phyloP scores from a whole-genome alignment of 805 yeast species.

The Myxozyma nipponensis region DNA sequence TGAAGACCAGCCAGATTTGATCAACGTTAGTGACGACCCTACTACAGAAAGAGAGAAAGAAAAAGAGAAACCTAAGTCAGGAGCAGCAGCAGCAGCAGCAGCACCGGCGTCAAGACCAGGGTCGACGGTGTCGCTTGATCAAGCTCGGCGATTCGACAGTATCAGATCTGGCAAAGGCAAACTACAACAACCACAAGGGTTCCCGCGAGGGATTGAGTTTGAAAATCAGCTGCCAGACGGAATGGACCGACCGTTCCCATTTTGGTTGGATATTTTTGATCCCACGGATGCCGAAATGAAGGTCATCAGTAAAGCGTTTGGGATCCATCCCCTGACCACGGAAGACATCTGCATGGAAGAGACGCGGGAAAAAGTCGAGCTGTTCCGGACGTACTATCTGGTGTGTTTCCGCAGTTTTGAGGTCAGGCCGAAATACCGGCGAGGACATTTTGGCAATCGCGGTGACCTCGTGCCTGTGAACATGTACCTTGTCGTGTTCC shows the following conservation, averaged over 20 bases:
- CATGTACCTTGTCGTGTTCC: slow-evolving; percentile 88
- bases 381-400: slow-evolving; percentile 84
- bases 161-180: slow-evolving; percentile 48
- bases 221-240: slow-evolving; percentile 7
- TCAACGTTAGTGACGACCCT: slow-evolving; percentile 6
- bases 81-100: not conserved
- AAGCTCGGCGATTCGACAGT: not conserved
- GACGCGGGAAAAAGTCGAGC: slow-evolving; percentile 90
- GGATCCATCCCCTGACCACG: slow-evolving; percentile 92
- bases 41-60: no score
- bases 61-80: not conserved
- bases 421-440: slow-evolving; percentile 43
- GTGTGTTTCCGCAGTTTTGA: slow-evolving; percentile 85
- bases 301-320: slow-evolving; percentile 81
- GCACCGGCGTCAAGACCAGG: not conserved
- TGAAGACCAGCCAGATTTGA: not conserved
- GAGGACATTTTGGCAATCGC: slow-evolving; percentile 25
- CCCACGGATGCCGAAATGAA: slow-evolving; percentile 98
- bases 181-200: no score
- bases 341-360: slow-evolving; percentile 93
- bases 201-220: slow-evolving; percentile 56
- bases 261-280: slow-evolving; percentile 84
- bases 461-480: slow-evolving; percentile 68
- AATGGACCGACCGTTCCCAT: slow-evolving; percentile 18
- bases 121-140: not conserved